A percentile compares a stretch with the other conserved stretches of the same genome.
These are phyloP conservation scores for Globisporangium echinulatum DNA, from an alignment of 352 stramenopile species.

Conservation along the genomic window DNA sequence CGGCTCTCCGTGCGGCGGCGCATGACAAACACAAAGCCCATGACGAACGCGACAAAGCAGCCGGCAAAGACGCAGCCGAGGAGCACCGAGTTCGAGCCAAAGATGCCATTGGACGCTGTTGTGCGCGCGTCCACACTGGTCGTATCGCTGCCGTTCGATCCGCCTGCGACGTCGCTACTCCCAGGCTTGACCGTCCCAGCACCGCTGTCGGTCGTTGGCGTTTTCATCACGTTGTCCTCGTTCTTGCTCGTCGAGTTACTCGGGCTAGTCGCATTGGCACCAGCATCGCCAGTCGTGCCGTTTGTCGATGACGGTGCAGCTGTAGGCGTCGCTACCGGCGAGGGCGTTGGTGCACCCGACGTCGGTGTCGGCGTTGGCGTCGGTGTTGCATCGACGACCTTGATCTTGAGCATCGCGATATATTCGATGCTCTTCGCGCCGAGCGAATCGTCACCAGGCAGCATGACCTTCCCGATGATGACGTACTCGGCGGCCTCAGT, in stretches of 20 bases:
- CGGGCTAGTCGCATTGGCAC: neutral
- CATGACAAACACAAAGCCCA: slow-evolving; percentile 42
- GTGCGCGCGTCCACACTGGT: slow-evolving; percentile 13
- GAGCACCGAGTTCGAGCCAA: slow-evolving; percentile 23
- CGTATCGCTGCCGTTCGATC: neutral
- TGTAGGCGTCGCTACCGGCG: slow-evolving; percentile 5
- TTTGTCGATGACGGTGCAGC: slow-evolving; percentile 5
- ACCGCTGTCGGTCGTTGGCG: neutral
- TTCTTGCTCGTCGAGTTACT: slow-evolving; percentile 1
- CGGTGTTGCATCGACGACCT: slow-evolving; percentile 36
- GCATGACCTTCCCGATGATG: slow-evolving; percentile 49
- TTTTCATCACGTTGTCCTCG: slow-evolving; percentile 2
- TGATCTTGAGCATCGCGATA: slow-evolving; percentile 62
- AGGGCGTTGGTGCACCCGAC: neutral
- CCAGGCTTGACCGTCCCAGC: slow-evolving; percentile 9
- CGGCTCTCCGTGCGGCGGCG: slow-evolving; percentile 32
- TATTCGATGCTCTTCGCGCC: slow-evolving; percentile 53
- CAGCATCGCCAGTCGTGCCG: neutral
- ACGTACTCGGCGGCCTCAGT: slow-evolving; percentile 49
- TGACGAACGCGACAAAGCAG: slow-evolving; percentile 21
- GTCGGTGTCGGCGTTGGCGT: slow-evolving; percentile 12
- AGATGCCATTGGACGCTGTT: slow-evolving; percentile 8
- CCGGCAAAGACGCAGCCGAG: slow-evolving; percentile 31
- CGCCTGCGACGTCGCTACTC: neutral
- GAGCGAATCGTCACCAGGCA: slow-evolving; percentile 39